A percentile compares a stretch with the other conserved stretches of the same genome.
phyloP scores from a whole-genome alignment of 1,284 basidiomycete genomes.

The Sutorius eximius region DNA sequence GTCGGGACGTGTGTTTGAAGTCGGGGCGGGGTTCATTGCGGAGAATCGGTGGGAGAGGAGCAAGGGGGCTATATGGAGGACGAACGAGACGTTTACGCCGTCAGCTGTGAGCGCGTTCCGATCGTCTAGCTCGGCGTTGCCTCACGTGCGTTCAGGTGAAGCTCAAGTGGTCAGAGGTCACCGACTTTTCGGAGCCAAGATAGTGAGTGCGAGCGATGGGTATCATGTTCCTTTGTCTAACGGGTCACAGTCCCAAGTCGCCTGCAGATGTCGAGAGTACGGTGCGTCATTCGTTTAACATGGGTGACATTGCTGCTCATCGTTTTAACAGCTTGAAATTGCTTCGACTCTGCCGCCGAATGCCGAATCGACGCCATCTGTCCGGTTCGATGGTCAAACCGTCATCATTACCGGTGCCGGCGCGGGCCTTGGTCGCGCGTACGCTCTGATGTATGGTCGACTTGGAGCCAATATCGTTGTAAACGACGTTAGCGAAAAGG shows the following conservation, averaged over 20 bases:
- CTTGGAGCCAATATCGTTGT: conserved; percentile 96
- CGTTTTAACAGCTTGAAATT: conserved; percentile 58
- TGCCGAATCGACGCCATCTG: conserved; percentile 66
- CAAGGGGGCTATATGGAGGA: conserved; percentile 86
- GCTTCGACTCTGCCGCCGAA: conserved; percentile 73
- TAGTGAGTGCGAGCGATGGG: conserved; percentile 51
- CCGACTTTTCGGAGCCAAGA: conserved; percentile 77
- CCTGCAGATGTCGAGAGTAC: conserved; percentile 70
- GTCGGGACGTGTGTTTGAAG: conserved; percentile 88
- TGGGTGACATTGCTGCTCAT: conserved; percentile 2
- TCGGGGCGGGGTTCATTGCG: conserved; percentile 92
- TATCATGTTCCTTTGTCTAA: background rate
- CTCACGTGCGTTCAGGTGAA: conserved; percentile 55
- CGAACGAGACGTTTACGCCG: conserved; percentile 90
- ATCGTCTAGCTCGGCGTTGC: background rate
- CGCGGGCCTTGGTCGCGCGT: conserved; percentile 88
- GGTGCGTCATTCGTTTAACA: conserved; percentile 39
- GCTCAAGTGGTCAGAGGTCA: conserved; percentile 78
- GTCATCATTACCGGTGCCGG: conserved; percentile 95
- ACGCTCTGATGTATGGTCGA: conserved; percentile 88
- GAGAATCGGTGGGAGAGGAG: conserved; percentile 94
- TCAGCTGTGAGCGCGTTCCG: conserved; percentile 65
- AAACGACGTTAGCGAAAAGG: conserved; percentile 91
- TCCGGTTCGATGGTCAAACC: conserved; percentile 88
- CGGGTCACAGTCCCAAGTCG: conserved; percentile 55